phyloP scores from a whole-genome alignment of 2,329 filamentous ascomycete genomes.

The Hypomyces perniciosus region DNA sequence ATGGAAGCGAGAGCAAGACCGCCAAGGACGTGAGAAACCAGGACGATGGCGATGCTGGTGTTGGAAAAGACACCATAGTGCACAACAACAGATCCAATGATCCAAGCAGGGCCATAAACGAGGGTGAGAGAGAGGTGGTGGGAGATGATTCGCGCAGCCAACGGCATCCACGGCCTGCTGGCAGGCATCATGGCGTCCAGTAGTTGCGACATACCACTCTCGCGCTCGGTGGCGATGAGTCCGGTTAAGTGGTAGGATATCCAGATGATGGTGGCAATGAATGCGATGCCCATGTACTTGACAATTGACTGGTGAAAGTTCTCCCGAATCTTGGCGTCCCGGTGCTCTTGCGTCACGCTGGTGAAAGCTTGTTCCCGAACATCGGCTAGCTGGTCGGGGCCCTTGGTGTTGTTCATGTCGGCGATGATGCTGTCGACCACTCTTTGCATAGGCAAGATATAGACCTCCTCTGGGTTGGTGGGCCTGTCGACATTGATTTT shows the following conservation, averaged over 20 bases:
- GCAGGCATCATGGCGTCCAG: conserved; percentile 90
- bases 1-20: conserved; percentile 74
- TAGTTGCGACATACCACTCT: conserved; percentile 80
- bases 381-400: conserved; percentile 31
- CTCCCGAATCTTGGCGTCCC: conserved; percentile 57
- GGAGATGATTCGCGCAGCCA: conserved; percentile 69
- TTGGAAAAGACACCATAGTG: conserved; percentile 57
- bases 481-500: conserved; percentile 58
- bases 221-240: conserved; percentile 77
- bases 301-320: conserved; percentile 67
- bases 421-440: conserved; percentile 72
- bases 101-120: conserved; percentile 77
- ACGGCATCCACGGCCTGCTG: conserved; percentile 65
- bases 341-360: conserved; percentile 60
- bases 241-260: conserved; percentile 84
- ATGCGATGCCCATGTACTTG: conserved; percentile 69
- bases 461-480: conserved; percentile 71
- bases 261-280: conserved; percentile 73
- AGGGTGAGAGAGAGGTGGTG: conserved; percentile 75
- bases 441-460: conserved; percentile 71
- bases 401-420: conserved; percentile 37
- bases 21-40: conserved; percentile 69
- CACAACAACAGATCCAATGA: conserved; percentile 65
- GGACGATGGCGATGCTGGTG: conserved; percentile 58
- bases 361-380: conserved; percentile 70